Base-by-base conservation (phyloP, 2,329 filamentous ascomycete genomes). In the Curvularia hawaiiensis region DNA sequence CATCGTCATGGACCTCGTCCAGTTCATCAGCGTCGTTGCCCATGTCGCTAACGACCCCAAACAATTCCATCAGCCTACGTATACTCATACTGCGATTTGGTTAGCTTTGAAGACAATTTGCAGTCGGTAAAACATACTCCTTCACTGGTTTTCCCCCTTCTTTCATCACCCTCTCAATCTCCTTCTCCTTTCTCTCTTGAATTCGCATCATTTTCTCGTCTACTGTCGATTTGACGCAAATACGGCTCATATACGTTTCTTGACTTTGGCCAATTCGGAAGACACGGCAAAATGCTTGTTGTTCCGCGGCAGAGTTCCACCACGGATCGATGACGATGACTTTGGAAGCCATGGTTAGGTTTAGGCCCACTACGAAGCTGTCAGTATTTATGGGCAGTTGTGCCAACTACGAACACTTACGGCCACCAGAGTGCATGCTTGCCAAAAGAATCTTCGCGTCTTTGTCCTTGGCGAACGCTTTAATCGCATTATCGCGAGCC, bases 261-360 rank as follows among this genome's bases (percentile, higher is more conserved):
- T 87, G 83, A 0, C 68, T 60, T 61, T 94, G 90, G 0, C 88
- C 88, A 2, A 88, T 85, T 5, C 90, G 82, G 63, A 83, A 84
- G 0, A 91, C 83, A 0, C 90, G 83, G 1, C 80, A 83, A 66
- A 85, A 85, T 0, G 84, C 87, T 65, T 91, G 89, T n/a, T 85
- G 77, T 63, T 91, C 87, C 0, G 80, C 72, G 0, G 81, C 78
- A 1, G 73, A 73, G 55, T 91, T 90, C 85, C 85, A 91, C 80
- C 79, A 82, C 0, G 78, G 78, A 56, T 82, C 81, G 18, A 84
- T 68, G 14, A 78, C 73, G 40, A 84, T 80, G 48, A 82, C 79
- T 5, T 75, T 71, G 4, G 67, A 75, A 0, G 87, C 86, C 71
- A 82, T 82, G 0, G 84, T 86, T 11, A 89, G 74, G 63, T 89